Evolutionary conservation across 2,329 filamentous ascomycete species (phyloP), one percentile per base, ranked within the genome.

Genomic region (Fusarium sp.): DNA sequence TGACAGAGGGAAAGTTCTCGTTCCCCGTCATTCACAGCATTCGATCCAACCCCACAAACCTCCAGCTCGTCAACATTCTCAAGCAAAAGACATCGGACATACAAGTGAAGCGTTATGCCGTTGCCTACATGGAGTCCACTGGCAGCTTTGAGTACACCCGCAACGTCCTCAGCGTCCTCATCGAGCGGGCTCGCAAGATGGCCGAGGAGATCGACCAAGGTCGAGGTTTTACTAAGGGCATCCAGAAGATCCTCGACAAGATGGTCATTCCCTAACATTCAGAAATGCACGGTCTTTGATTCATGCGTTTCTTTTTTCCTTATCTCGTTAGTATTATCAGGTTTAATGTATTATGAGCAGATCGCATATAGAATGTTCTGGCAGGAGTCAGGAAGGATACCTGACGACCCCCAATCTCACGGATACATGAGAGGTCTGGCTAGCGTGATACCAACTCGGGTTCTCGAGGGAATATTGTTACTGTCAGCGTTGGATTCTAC

Each of bases 11-110:
- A 68, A 98, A 98, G 85, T 98, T 98, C 83, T 95, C 92, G 26
- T 98, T 98, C 78, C 94, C 95, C 40, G 91, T 98, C 75, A 97
- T 98, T 75, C 95, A 98, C 82, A 92, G 92, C 78, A 97, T 98
- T 72, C 92, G 93, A 63, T 83, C 91, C 63, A 88, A 94, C 77
- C 92, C 88, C 18, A 81, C 83, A 31, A 92, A 94, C 77, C 84
- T 92, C 72, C 91, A 97, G 75, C 87, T 99, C 57, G 88, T 98
- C 79, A 97, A 96, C 77, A 98, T 98, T 58, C 85, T 98, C 42
- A 93, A 93, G 80, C 95, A 98, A 80, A 95, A 94, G 81, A 94
- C 95, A 1, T 87, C 86, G 20, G 92, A 98, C 74, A 90, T 93
- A 46, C 92, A 95, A 75, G 93, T 98, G 54, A 98, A 98, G 85